Evolutionary conservation across 2,329 filamentous ascomycete species (phyloP).

Genomic region (Claviceps sp.): DNA sequence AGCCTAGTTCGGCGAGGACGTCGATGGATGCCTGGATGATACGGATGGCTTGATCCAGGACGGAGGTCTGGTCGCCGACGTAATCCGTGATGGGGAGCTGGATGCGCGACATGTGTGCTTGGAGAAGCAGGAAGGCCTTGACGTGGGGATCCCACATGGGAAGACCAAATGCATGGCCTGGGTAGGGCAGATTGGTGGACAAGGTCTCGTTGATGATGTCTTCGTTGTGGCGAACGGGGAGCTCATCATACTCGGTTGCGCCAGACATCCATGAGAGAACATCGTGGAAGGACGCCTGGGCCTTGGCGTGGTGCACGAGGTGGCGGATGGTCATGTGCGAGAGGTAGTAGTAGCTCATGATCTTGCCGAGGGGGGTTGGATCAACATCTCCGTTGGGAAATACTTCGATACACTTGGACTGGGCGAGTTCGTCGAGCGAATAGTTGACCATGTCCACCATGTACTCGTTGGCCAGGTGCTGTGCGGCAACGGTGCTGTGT

Average conservation of each 20-base stretch:
- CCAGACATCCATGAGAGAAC: conserved; percentile 84
- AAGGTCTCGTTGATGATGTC: conserved; percentile 92
- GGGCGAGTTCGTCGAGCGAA: conserved; percentile 67
- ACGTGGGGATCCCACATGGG: conserved; percentile 99
- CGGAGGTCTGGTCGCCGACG: conserved; percentile 79
- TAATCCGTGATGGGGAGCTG: conserved; percentile 93
- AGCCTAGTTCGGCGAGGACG: conserved; percentile 79
- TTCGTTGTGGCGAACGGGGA: conserved; percentile 95
- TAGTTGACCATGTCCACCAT: conserved; percentile 88
- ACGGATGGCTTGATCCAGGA: conserved; percentile 91
- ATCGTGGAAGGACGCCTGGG: conserved; percentile 64
- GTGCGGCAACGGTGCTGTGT: conserved; percentile 75
- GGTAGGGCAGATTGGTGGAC: conserved; percentile 61
- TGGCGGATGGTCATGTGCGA: conserved; percentile 90
- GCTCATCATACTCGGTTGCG: conserved; percentile 91
- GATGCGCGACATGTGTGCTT: conserved; percentile 89
- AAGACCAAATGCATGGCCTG: conserved; percentile 48
- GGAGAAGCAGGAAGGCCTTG: conserved; percentile 85
- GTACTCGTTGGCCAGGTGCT: conserved; percentile 80
- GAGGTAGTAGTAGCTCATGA: conserved; percentile 98
- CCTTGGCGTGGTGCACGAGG: conserved; percentile 63
- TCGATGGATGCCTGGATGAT: conserved; percentile 94
- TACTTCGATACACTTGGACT: conserved; percentile 72
- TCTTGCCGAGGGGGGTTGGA: conserved; percentile 83
- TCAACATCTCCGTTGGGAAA: conserved; percentile 83